Evolutionary conservation across 306 rosid species (phyloP).

Genomic region (Quercus mongolica): DNA sequence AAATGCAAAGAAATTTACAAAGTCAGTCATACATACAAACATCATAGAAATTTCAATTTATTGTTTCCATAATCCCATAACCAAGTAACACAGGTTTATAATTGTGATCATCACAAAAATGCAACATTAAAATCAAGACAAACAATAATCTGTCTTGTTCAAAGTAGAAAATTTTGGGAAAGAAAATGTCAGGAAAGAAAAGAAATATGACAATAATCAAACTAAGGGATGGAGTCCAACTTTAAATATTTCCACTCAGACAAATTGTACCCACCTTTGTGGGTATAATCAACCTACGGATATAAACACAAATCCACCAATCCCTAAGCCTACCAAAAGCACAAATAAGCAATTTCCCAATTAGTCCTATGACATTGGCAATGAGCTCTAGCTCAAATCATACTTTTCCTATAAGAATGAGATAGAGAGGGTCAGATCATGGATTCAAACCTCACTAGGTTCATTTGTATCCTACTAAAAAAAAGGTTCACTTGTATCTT

Average conservation of each 20-base stretch:
- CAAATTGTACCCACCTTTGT: background rate
- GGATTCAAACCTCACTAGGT: no score
- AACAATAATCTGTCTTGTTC: background rate
- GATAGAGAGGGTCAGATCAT: no score
- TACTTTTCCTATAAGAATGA: no score
- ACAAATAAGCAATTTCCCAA: no score
- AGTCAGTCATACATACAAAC: background rate
- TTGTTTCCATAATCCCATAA: background rate
- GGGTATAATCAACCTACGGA: no score
- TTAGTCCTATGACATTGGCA: no score
- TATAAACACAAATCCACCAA: no score
- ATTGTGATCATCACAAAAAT: background rate
- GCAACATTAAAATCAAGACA: background rate
- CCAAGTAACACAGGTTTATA: background rate
- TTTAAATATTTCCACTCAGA: background rate
- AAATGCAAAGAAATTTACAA: conserved; percentile 7
- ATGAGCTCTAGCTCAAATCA: no score
- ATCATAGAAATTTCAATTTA: background rate
- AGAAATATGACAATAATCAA: background rate
- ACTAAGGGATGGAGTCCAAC: background rate
- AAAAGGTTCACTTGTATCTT: no score
- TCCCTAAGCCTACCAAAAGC: no score
- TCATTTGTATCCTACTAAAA: no score
- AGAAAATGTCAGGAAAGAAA: background rate
- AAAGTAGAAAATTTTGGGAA: background rate